phyloP scores from a whole-genome alignment of 306 rosid species.

The Acacia confusa region DNA sequence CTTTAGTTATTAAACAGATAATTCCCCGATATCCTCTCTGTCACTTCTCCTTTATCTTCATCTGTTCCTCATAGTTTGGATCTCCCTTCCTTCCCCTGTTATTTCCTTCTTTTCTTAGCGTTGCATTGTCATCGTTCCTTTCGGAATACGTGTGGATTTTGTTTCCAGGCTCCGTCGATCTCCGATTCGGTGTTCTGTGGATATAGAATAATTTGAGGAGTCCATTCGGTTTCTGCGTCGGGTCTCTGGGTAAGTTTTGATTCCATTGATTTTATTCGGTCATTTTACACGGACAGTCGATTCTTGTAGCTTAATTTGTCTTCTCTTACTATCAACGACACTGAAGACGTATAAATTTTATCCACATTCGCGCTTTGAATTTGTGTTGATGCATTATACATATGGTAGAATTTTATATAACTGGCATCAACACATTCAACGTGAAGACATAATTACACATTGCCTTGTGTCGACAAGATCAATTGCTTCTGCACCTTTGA shows the following conservation, averaged over 20 bases:
- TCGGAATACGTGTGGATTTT: constrained; percentile 18
- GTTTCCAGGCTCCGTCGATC: constrained; percentile 21
- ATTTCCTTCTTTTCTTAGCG: background rate
- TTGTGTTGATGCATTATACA: background rate
- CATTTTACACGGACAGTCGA: constrained; percentile 1
- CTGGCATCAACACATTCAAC: background rate
- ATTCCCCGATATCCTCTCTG: background rate
- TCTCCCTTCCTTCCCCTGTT: background rate
- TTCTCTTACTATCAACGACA: constrained; percentile 13
- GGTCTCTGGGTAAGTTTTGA: constrained; percentile 35
- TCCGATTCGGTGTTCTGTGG: constrained; percentile 6
- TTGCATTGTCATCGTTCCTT: constrained; percentile 23
- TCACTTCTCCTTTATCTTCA: constrained; percentile 38
- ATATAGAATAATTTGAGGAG: background rate
- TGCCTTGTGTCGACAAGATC: background rate
- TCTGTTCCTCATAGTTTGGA: constrained; percentile 20
- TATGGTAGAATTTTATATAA: background rate
- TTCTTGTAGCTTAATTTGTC: background rate
- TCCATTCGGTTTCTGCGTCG: background rate
- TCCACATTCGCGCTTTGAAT: background rate
- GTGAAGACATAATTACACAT: background rate
- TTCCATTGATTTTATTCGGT: background rate
- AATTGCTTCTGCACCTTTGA: background rate
- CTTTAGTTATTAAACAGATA: background rate
- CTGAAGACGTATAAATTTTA: background rate